Evolutionary conservation across 2,329 filamentous ascomycete species (phyloP).

Genomic region (Sarocladium strictum): DNA sequence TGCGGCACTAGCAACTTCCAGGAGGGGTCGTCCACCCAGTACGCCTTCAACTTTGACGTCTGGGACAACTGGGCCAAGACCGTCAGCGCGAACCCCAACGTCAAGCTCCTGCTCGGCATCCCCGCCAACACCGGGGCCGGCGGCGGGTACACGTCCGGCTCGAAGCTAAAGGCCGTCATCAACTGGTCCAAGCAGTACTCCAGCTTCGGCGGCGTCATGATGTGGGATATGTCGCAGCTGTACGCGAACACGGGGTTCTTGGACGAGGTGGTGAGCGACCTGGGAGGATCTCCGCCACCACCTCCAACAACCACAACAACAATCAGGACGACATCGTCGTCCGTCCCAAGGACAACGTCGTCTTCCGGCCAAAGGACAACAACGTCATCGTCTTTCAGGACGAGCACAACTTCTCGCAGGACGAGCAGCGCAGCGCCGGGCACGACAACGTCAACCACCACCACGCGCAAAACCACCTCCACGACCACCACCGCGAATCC

Average conservation of each 20-base stretch:
- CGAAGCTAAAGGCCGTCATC: constrained; percentile 43
- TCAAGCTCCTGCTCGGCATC: constrained; percentile 57
- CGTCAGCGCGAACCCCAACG: constrained; percentile 49
- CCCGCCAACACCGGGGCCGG: constrained; percentile 50
- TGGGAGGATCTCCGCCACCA: constrained; percentile 16
- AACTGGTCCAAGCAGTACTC: constrained; percentile 46
- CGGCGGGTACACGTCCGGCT: constrained; percentile 46
- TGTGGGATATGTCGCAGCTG: constrained; percentile 61
- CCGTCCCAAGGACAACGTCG: too few species aligned
- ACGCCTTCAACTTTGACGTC: constrained; percentile 54
- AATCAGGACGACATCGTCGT: neutral
- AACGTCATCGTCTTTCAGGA: neutral
- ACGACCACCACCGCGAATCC: neutral
- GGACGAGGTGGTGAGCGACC: constrained; percentile 30
- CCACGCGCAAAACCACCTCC: neutral
- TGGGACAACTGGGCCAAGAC: constrained; percentile 63
- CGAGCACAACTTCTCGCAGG: neutral
- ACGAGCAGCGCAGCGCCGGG: neutral
- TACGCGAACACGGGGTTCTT: constrained; percentile 54
- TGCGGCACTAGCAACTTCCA: constrained; percentile 54
- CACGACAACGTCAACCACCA: neutral
- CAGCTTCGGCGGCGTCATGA: constrained; percentile 63
- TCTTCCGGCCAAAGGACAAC: too few species aligned
- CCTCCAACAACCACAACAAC: neutral
- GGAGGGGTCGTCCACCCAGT: constrained; percentile 35